Base-by-base conservation (phyloP, 2,329 filamentous ascomycete species). In the Colletotrichum lindemuthianum region DNA sequence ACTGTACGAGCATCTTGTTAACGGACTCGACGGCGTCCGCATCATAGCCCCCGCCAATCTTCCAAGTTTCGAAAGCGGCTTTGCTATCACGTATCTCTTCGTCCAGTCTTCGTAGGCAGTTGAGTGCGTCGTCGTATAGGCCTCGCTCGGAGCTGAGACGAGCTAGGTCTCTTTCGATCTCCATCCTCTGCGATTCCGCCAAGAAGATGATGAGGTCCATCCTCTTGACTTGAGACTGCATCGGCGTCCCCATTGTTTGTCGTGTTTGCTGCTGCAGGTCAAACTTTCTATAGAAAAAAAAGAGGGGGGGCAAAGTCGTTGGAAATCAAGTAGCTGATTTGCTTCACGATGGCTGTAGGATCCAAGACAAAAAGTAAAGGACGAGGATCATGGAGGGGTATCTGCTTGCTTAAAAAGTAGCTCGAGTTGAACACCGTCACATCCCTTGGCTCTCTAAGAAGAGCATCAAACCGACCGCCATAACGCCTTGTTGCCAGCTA, bases 81-180 rank as follows among this genome's bases (percentile, higher is more conserved):
- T 34, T 16, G 4, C 34, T 45, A 34, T 48, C 24, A 12, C 56
- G 44, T 15, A 40, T 44, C 10, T 55, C 58, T 8, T 51, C 7
- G 4, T 12, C 50, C 13, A 65, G 40, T 13, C 40, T 44, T 32
- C 33, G 61, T 6, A 61, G 40, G 12, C 40, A 24, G 32, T 50
- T n/a, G 4, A 40, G 32, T 15, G 51, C 58, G 6, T 55, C 40
- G 15, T 44, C 8, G 9, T 39, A 4, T 9, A 45, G 34, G 9
- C 61, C 51, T 12, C 39, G 49, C 16, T 53, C 57, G 6, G 10
- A 16, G 6, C 16, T 16, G n/a, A 56, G 39, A n/a, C 50, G 50
- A 10, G 61, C 39, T n/a, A 43, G 41, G 11, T 32, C 15, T 16
- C 61, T 61, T 15, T 60, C 61, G 44, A 61, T 51, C 34, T 56